Base-by-base conservation (phyloP, 2,329 filamentous ascomycete species). In the Trichothecium roseum region DNA sequence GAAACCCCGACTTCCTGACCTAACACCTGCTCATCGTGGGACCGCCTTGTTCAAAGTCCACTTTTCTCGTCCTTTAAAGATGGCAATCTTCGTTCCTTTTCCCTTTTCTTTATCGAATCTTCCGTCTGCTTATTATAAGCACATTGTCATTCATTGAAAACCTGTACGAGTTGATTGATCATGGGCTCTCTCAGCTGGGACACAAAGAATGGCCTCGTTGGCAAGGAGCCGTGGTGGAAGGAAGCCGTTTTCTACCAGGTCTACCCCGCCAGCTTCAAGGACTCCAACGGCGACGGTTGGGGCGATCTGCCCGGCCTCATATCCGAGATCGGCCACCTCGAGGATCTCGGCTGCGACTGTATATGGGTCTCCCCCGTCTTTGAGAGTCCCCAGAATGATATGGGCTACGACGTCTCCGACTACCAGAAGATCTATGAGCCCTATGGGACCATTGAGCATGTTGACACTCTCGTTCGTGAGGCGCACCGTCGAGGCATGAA, bases 341-440 rank as follows among this genome's bases (percentile, higher is more conserved):
- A 72, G 35, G 60, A 72, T 3, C 61, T 82, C 0, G 79, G 78
- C 1, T 62, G 75, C 2, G 72, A 78, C 42, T 66, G 75, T n/a
- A 61, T 79, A 15, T 79, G 75, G 75, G 53, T 71, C 1, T 69
- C 62, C 1, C 66, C 66, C 4, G 64, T 68, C 37, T 69, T 63
- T 38, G 63, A 68, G n/a, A 64, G 60, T 30, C 79, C 79, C 0
- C 73, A 78, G 41, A 60, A 69, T 13, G 79, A 84, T 41, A 81
- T 83, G 77, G 80, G 79, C 18, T 84, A 84, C 47, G 81, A 84
- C 44, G 72, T 84, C n/a, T 69, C 69, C 0, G 71, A 85, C 49
- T 85, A 85, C 43, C 69, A 76, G 42, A 66, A 63, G 28, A 78
- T 86, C 20, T 70, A 83, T 41, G 63, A 69, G 1, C 68, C 71